phyloP scores from a whole-genome alignment of 2,329 filamentous ascomycete genomes.

The Gliomastix tumulicola region DNA sequence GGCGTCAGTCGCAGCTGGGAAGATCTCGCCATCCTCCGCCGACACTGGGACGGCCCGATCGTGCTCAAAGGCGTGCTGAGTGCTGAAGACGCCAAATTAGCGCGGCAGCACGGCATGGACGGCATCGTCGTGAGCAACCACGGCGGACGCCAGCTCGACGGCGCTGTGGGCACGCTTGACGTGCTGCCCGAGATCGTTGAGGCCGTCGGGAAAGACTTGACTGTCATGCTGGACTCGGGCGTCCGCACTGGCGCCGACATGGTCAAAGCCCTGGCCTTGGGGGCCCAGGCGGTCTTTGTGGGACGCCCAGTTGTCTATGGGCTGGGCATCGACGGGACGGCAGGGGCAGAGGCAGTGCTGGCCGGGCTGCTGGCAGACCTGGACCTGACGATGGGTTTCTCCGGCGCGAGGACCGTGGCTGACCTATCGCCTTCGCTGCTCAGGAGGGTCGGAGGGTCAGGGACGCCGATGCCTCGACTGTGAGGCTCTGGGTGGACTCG shows the following conservation, averaged over 20 bases:
- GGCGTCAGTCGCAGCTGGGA: constrained; percentile 47
- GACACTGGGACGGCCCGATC: constrained; percentile 51
- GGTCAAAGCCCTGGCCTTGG: constrained; percentile 30
- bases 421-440: too few relatives aligned
- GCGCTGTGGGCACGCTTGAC: constrained; percentile 43
- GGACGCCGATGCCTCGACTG: too few relatives aligned
- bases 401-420: too few relatives aligned
- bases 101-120: constrained; percentile 26
- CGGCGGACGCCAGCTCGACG: constrained; percentile 33
- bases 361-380: constrained; percentile 29
- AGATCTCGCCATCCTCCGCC: constrained; percentile 48
- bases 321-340: constrained; percentile 23
- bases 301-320: constrained; percentile 32
- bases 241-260: constrained; percentile 30
- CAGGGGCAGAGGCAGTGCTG: constrained; percentile 49
- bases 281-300: constrained; percentile 32
- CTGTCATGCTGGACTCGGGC: constrained; percentile 43
- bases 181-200: constrained; percentile 36
- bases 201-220: constrained; percentile 50
- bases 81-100: constrained; percentile 29
- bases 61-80: constrained; percentile 33
- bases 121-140: constrained; percentile 35
- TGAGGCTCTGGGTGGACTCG: too few relatives aligned
- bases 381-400: too few relatives aligned
- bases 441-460: too few relatives aligned